Evolutionary conservation across 345 rosid species (phyloP), one percentile per base, ranked within the genome.

Genomic region (Corymbia maculata): DNA sequence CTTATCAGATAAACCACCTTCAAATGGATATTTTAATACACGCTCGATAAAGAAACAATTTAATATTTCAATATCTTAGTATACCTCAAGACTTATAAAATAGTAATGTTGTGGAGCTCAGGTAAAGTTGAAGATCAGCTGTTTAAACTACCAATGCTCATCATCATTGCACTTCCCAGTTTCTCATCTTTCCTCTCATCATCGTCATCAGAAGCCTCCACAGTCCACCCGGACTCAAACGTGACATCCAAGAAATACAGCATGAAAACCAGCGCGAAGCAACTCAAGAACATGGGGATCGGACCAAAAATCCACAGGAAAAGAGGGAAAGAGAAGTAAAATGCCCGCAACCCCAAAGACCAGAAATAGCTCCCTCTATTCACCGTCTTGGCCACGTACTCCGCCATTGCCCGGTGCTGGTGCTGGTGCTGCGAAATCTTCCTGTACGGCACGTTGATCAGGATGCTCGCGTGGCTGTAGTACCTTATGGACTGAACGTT

Each of bases 241-340:
- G 89, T 36, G 14, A 75, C 82, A 3, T 97, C 99, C 94, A 97
- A 89, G 93, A 96, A 96, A 90, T 96, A 96, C 22, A 96, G 95
- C 92, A 94, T 66, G 22, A 90, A 92, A 8, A 94, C 92, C 96
- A 97, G 94, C 66, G 92, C 26, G 89, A 93, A 95, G 90, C 99
- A 92, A 88, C 98, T 96, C 12, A 92, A 91, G 87, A 97, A 93
- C 99, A 97, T 96, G 2, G 99, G 98, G 82, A 96, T 96, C 2
- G 99, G 99, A n/a, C 99, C 99, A 30, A 97, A 97, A 86, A 92
- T 94, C 99, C 99, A 97, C 24, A 97, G 89, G 90, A 97, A 94
- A 59, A 97, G 94, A 28, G 99, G 98, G 92, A 97, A 96, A 8
- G 99, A 96, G 87, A 97, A 64, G 90, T 96, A 95, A 89, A 94